Evolutionary conservation across 257 asterid species (phyloP).

Genomic region (Ophiorrhiza pumila): DNA sequence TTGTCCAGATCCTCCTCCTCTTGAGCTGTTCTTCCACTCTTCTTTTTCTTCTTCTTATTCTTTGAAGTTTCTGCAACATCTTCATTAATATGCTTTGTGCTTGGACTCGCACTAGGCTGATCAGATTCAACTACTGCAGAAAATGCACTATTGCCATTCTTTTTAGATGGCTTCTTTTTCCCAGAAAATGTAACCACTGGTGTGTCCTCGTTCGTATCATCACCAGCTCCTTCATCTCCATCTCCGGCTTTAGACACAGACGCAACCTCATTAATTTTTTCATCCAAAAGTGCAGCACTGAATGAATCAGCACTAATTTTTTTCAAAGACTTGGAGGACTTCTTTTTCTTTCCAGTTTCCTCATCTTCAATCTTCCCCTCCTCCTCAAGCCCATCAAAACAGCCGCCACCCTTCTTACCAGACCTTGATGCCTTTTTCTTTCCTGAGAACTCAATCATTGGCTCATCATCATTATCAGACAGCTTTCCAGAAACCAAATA

Average conservation of each 20-base stretch:
- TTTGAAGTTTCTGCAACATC: constrained; percentile 51
- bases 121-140: constrained; percentile 31
- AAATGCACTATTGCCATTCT: constrained; percentile 44
- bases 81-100: constrained; percentile 34
- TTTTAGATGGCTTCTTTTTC: constrained; percentile 78
- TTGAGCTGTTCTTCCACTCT: constrained; percentile 61
- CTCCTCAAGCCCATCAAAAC: constrained; percentile 47
- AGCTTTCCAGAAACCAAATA: constrained; percentile 27
- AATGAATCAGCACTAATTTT: constrained; percentile 30
- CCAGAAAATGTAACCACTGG: constrained; percentile 56
- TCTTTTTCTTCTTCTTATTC: constrained; percentile 82
- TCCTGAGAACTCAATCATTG: constrained; percentile 48
- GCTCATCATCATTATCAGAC: constrained; percentile 44
- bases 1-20: constrained; percentile 82
- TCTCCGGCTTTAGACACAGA: constrained; percentile 34
- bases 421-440: constrained; percentile 40
- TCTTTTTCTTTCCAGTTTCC: constrained; percentile 72
- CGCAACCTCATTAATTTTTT: constrained; percentile 40
- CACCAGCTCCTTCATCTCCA: constrained; percentile 37
- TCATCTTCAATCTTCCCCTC: constrained; percentile 32
- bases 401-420: constrained; percentile 35
- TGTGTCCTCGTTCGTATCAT: constrained; percentile 44
- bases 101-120: constrained; percentile 17
- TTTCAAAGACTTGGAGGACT: constrained; percentile 49
- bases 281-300: constrained; percentile 38